Base-by-base conservation (phyloP, 805 yeast species). In the Wilhelminamyces savonicus region DNA sequence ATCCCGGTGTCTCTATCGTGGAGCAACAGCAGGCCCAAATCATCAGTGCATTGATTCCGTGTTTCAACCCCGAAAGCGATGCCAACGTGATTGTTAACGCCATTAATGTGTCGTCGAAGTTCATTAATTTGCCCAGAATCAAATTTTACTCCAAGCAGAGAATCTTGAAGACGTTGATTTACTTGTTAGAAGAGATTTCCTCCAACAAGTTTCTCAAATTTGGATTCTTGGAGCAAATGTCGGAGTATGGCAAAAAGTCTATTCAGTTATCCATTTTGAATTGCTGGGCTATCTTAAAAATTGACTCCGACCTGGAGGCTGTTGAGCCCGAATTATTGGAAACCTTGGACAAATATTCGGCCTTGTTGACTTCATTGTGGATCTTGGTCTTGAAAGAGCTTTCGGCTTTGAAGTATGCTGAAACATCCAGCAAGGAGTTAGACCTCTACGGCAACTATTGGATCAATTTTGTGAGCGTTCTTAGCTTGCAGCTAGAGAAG, bases 1-100 rank as follows among this genome's bases (percentile, higher is more conserved):
- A 78, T 43, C 80, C 84, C 0, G 76, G 78, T 3, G 71, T 72
- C 11, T 72, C 90, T 0, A 66, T 87, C 7, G 59, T 90, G 24
- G 95, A 84, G 41, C 97, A 88, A 54, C 95, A 83, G 46, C 96
- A 92, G 46, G 97, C 97, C 0, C 96, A 86, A 44, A 84, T 92
- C 7, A 79, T 84, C 7, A 80, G 95, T 34, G 94, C 97, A 0
- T 65, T 90, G 32, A 72, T 86, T 28, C 95, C 97, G 0, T 85
- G 94, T 8, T 90, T 92, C 56, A 71, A 70, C 20, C 62, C 70
- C 3, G 88, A 78, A 13, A 78, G 87, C 33, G 78, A 81, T 9
- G 75, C 94, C 1, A 71, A 71, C 21, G 69, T 86, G 1, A 87
- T 90, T 1, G 73, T 83, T 14, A 73, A 72, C 30, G 95, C 96